Evolutionary conservation across 208 protist species (phyloP).

Genomic region (Acanthamoeba divionensis): DNA sequence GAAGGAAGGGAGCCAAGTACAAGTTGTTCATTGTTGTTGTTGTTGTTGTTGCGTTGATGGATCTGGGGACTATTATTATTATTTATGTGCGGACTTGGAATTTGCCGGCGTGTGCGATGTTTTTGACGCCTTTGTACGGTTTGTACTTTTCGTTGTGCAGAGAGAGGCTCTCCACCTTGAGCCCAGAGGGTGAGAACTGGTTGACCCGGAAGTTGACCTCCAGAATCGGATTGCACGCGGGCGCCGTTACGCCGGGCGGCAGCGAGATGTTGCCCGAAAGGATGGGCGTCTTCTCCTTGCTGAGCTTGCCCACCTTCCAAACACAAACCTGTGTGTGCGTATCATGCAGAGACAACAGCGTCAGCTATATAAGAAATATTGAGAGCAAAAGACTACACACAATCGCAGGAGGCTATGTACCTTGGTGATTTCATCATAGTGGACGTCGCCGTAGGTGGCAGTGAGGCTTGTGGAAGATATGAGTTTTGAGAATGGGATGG

Average conservation of each 20-base stretch:
- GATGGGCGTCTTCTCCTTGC: conserved; percentile 48
- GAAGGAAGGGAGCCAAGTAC: too few species aligned
- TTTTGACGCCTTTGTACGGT: conserved; percentile 71
- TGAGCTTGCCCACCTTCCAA: conserved; percentile 69
- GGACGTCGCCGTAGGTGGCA: conserved; percentile 51
- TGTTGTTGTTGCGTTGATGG: too few species aligned
- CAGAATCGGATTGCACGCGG: conserved; percentile 36
- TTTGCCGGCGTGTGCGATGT: conserved; percentile 66
- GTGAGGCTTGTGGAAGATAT: conserved; percentile 60
- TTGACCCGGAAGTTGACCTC: conserved; percentile 14
- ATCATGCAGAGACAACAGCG: background rate
- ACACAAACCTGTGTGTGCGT: background rate
- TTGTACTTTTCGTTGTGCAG: conserved; percentile 70
- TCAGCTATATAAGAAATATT: background rate
- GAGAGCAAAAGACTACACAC: background rate
- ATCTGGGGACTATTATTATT: too few species aligned
- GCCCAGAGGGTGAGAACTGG: background rate
- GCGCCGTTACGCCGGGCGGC: background rate
- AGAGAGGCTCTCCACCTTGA: conserved; percentile 55
- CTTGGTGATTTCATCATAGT: conserved; percentile 71
- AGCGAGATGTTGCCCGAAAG: conserved; percentile 47
- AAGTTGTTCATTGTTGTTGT: too few species aligned
- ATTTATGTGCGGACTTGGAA: conserved; percentile 70
- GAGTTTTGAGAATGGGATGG: conserved; percentile 72
- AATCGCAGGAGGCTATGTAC: conserved; percentile 11